Evolutionary conservation across 257 asterid genomes (phyloP), one percentile per base, ranked within the genome.

Genomic region (Gentiana dahurica): DNA sequence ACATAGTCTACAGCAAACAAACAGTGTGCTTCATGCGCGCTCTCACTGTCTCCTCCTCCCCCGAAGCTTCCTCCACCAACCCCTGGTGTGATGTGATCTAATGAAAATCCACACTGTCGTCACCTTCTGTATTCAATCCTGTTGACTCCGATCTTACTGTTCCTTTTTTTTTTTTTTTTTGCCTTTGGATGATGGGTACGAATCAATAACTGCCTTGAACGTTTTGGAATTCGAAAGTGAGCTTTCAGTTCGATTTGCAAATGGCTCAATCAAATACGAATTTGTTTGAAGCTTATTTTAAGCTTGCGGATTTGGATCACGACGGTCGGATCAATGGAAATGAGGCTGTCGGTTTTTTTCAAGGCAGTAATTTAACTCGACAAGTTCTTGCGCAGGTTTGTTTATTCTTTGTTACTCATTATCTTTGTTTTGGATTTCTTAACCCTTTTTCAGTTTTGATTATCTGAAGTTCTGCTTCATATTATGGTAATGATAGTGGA

Each of bases 331-430:
- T 90, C 68, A 90, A 89, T 69, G 95, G 98, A 55, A 71, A 4
- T 45, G 96, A 90, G 83, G 98, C 98, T 49, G 85, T 82, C 70
- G 57, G 81, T 52, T 90, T 90, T 71, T 84, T 90, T 69, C 88
- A 75, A 63, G 94, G 77, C 46, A 68, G 89, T 53, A 87, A 79
- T 76, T 77, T 90, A 67, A 84, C 95, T 70, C 73, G 73, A 74
- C 95, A 58, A 62, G 94, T 90, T 64, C 96, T 90, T 62, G 96
- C 98, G 50, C 94, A 90, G 98, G 98, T 90, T n/a, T 15, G 1
- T 6, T 32, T 12, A 36, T 51, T 11, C 24, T 52, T 32, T 46
- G 6, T 34, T 51, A 9, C 50, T 36, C 12, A n/a, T 49, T 24
- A 15, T 24, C 24, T 24, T 24, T 24, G 24, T 24, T 24, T 13